phyloP scores from a whole-genome alignment of 163 green algal species.

The Chlamydomonas reinhardtii region DNA sequence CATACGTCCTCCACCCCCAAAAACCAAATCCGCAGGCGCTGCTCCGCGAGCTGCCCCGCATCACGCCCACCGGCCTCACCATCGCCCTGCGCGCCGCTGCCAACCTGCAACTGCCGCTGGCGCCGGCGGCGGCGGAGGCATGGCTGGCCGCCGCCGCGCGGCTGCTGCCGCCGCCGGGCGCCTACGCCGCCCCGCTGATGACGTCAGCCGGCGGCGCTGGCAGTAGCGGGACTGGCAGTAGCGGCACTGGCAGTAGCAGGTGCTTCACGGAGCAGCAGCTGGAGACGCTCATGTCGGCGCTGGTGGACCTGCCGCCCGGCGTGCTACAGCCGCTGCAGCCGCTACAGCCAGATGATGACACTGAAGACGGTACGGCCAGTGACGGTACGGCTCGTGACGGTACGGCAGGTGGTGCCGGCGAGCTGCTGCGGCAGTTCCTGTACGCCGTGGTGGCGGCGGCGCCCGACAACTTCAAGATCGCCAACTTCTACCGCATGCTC shows the following conservation, averaged over 20 bases:
- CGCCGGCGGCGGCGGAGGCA: too few species aligned
- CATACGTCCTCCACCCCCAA: too few species aligned
- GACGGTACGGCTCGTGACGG: too few species aligned
- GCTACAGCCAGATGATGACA: too few species aligned
- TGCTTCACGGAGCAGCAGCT: constrained; percentile 38
- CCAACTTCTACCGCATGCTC: constrained; percentile 36
- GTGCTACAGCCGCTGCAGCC: not conserved
- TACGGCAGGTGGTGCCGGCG: not conserved
- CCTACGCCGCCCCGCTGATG: not conserved
- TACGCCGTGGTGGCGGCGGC: not conserved
- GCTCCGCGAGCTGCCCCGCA: not conserved
- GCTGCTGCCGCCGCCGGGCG: not conserved
- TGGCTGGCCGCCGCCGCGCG: not conserved
- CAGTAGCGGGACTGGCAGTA: not conserved
- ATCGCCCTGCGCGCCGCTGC: constrained; percentile 23
- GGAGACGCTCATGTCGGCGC: constrained; percentile 18
- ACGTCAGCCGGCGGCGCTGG: not conserved
- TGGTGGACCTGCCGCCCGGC: not conserved
- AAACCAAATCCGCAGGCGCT: constrained; percentile 31
- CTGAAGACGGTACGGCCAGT: too few species aligned
- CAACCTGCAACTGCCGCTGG: constrained; percentile 10
- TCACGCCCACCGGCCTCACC: constrained; percentile 2
- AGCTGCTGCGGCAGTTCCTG: constrained; percentile 2
- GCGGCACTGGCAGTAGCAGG: not conserved
- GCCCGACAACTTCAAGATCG: constrained; percentile 38